A percentile compares a stretch with the other conserved stretches of the same genome.
phyloP scores from a whole-genome alignment of 2,329 filamentous ascomycete species.

The Pezicula rhizophila region DNA sequence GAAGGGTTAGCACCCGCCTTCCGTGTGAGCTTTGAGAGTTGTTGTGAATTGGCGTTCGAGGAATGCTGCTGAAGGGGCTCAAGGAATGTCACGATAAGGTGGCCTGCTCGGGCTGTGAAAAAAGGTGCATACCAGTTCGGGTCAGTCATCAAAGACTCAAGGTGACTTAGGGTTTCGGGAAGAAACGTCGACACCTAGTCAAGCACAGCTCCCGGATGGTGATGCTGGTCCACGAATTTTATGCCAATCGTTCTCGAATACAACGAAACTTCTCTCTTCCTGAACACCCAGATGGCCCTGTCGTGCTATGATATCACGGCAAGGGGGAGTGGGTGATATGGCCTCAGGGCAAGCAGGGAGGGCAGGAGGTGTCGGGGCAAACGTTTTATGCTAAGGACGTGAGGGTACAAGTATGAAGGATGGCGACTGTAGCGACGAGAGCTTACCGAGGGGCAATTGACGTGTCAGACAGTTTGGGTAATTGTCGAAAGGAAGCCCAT shows the following conservation, averaged over 20 bases:
- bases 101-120: slow-evolving; percentile 7
- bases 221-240: slow-evolving; percentile 14
- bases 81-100: slow-evolving; percentile 19
- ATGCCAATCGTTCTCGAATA: slow-evolving; percentile 10
- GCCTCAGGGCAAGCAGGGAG: background rate
- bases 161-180: slow-evolving; percentile 16
- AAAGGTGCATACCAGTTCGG: slow-evolving; percentile 21
- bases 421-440: slow-evolving; percentile 3
- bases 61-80: slow-evolving; percentile 16
- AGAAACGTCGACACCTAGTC: slow-evolving; percentile 11
- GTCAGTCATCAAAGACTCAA: slow-evolving; percentile 1
- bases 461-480: slow-evolving; percentile 18
- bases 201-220: slow-evolving; percentile 13
- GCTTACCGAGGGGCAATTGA: slow-evolving; percentile 13
- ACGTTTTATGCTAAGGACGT: slow-evolving; percentile 7
- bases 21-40: slow-evolving; percentile 9
- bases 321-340: slow-evolving; percentile 4
- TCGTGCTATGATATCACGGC: slow-evolving; percentile 3
- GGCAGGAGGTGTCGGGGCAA: background rate
- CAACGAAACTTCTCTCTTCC: background rate
- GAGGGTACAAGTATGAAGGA: background rate
- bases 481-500: slow-evolving; percentile 16
- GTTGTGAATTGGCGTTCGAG: slow-evolving; percentile 9
- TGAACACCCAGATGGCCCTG: background rate
- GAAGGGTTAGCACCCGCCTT: slow-evolving; percentile 1